Percentiles rank a stretch among this genome's conserved stretches.
Conservation (phyloP, 352 stramenopile genomes). For the Globisporangium radiosum region DNA sequence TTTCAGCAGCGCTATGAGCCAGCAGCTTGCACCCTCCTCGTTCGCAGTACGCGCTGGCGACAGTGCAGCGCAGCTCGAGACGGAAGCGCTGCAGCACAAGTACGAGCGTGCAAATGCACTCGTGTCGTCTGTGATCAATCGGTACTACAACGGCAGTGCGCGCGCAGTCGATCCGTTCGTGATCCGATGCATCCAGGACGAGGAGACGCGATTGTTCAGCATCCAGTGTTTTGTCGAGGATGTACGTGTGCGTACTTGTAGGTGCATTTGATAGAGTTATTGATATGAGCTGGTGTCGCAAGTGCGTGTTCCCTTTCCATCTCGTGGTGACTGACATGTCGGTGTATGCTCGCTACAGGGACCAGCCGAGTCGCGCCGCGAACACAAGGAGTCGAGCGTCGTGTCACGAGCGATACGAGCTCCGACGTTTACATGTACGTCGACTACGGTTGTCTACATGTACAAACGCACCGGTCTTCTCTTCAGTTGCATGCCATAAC, state of each 20-base stretch:
- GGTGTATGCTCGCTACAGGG: slow-evolving; percentile 18
- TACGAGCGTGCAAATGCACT: slow-evolving; percentile 46
- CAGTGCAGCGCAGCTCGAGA: not conserved
- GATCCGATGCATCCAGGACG: slow-evolving; percentile 37
- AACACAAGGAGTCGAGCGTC: slow-evolving; percentile 30
- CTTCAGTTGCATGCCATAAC: too few relatives aligned
- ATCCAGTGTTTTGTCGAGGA: slow-evolving; percentile 74
- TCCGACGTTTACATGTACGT: slow-evolving; percentile 12
- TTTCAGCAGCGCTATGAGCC: too few relatives aligned
- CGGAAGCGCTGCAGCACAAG: slow-evolving; percentile 17
- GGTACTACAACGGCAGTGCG: slow-evolving; percentile 65
- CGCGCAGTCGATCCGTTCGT: slow-evolving; percentile 65
- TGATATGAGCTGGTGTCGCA: too few relatives aligned
- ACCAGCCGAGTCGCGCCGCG: slow-evolving; percentile 40
- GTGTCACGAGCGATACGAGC: slow-evolving; percentile 12
- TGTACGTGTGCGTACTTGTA: slow-evolving; percentile 13
- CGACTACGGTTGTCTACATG: too few relatives aligned
- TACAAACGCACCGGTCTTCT: too few relatives aligned
- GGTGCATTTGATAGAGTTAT: too few relatives aligned
- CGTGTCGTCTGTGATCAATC: slow-evolving; percentile 57
- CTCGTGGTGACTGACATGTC: too few relatives aligned
- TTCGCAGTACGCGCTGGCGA: not conserved
- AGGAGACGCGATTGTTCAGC: slow-evolving; percentile 51
- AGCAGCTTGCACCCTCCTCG: too few relatives aligned
- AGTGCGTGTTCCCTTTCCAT: too few relatives aligned